A percentile compares a stretch with the other conserved stretches of the same genome.
Conservation (phyloP, 768 basidiomycete species). For the Gautieria morchelliformis region DNA sequence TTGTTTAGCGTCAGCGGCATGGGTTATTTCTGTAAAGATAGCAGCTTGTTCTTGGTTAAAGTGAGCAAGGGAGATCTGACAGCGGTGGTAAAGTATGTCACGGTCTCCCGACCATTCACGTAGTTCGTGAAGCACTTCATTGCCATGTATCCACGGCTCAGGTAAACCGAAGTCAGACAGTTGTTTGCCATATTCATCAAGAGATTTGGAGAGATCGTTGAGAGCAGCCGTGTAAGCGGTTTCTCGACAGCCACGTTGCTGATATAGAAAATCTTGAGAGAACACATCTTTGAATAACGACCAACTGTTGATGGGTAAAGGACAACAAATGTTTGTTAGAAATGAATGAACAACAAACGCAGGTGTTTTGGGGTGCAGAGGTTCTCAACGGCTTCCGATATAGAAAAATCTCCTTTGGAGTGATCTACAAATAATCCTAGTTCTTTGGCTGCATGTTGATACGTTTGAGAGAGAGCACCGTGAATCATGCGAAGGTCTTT, state of each 20-base stretch:
- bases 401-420: slow-evolving; percentile 20
- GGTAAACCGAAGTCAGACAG: slow-evolving; percentile 22
- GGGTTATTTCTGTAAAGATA: slow-evolving; percentile 13
- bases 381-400: slow-evolving; percentile 25
- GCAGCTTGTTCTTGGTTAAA: slow-evolving; percentile 18
- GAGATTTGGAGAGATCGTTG: slow-evolving; percentile 14
- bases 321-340: slow-evolving; percentile 27
- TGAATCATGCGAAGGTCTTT: slow-evolving; percentile 17
- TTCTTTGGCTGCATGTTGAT: slow-evolving; percentile 18
- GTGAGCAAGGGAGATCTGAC: slow-evolving; percentile 6
- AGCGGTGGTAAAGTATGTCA: slow-evolving; percentile 6
- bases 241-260: slow-evolving; percentile 11
- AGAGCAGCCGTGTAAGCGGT: slow-evolving; percentile 17
- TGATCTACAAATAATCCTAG: slow-evolving; percentile 18
- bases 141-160: too few species aligned
- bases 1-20: slow-evolving; percentile 8
- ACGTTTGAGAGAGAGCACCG: slow-evolving; percentile 10
- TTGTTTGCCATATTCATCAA: slow-evolving; percentile 19
- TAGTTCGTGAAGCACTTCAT: slow-evolving; percentile 22
- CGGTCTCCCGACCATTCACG: slow-evolving; percentile 15
- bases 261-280: slow-evolving; percentile 15
- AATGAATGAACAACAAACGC: slow-evolving; percentile 29
- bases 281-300: slow-evolving; percentile 16
- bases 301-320: slow-evolving; percentile 19
- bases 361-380: slow-evolving; percentile 28